Base-by-base conservation (phyloP, 768 basidiomycete species). In the Cyclocybe aegerita region DNA sequence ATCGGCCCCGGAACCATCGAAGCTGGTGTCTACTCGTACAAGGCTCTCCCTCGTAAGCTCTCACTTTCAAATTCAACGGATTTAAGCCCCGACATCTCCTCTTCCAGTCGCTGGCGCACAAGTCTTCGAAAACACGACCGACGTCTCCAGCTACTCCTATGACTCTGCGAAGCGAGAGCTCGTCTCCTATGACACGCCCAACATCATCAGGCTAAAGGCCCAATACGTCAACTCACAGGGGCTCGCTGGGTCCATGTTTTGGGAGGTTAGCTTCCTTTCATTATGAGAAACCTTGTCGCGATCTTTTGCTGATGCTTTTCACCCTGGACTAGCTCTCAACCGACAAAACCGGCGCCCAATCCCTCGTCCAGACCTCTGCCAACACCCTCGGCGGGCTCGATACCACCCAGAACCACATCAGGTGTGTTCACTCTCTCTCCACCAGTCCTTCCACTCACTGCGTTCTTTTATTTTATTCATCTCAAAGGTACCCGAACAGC, bases 81-180 rank as follows among this genome's bases (percentile, higher is more conserved):
- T n/a, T 34, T 32, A 41, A 9, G 34, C 15, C 14, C 30, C 43
- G 30, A 46, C 39, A 9, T 33, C 7, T 43, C 35, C 39, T 29
- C 15, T n/a, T 43, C 29, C 43, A 70, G 72, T 82, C 17, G 70
- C 79, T 14, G 81, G 80, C 11, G 79, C 85, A 4, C 65, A 76
- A 46, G 79, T 90, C 37, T 78, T 74, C 60, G 82, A 90, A 63
- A 88, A 93, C 62, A 68, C 74, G 3, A 78, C 74, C 4, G 81
- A 87, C 50, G 81, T 90, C n/a, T 76, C 86, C 9, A 84, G 84
- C 55, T 92, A 90, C 65, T 86, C 86, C 9, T 93, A 90, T 66
- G 82, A 92, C 63, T 62, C 81, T 3, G 55, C 70, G n/a, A 86
- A 76, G 58, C 67, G 70, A 49, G 86, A 89, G 60, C 75, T 91